Evolutionary conservation across 169 alveolate species (phyloP).

Genomic region (Plasmodium knowlesi): DNA sequence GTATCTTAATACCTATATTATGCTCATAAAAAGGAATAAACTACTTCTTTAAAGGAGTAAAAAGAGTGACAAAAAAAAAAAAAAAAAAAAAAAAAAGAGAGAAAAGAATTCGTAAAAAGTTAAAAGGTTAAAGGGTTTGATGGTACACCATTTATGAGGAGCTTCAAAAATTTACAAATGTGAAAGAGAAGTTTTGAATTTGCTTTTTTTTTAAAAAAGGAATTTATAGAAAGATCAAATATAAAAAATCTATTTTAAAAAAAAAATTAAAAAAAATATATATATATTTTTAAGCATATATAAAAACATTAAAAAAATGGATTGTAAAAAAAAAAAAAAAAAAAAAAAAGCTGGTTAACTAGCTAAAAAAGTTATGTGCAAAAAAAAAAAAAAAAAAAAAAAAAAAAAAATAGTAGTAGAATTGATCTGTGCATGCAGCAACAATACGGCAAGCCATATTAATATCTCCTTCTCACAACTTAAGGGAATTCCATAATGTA

Average conservation of each 20-base stretch:
- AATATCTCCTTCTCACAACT: conserved; percentile 10
- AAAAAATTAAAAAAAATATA: not conserved
- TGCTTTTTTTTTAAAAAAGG: conserved; percentile 10
- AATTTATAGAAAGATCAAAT: not conserved
- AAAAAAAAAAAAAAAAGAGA: not conserved
- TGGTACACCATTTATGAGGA: not conserved
- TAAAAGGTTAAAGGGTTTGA: not conserved
- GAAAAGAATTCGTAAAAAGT: not conserved
- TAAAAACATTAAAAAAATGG: conserved; percentile 30
- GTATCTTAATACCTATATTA: not conserved
- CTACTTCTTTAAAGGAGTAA: not conserved
- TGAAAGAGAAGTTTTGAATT: conserved; percentile 17
- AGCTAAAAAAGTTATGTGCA: conserved; percentile 23
- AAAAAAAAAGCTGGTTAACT: conserved; percentile 32
- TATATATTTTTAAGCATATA: not conserved
- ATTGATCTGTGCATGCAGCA: conserved; percentile 66
- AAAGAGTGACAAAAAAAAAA: not conserved
- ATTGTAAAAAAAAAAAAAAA: not conserved
- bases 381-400: not conserved
- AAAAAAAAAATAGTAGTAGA: not conserved
- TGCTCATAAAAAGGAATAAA: not conserved
- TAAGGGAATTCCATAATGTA: not conserved
- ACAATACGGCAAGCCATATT: conserved; percentile 15
- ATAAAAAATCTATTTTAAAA: not conserved
- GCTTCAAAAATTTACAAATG: conserved; percentile 18